A percentile compares a stretch with the other conserved stretches of the same genome.
Conservation (phyloP, 768 basidiomycete genomes). For the Russula abietina region DNA sequence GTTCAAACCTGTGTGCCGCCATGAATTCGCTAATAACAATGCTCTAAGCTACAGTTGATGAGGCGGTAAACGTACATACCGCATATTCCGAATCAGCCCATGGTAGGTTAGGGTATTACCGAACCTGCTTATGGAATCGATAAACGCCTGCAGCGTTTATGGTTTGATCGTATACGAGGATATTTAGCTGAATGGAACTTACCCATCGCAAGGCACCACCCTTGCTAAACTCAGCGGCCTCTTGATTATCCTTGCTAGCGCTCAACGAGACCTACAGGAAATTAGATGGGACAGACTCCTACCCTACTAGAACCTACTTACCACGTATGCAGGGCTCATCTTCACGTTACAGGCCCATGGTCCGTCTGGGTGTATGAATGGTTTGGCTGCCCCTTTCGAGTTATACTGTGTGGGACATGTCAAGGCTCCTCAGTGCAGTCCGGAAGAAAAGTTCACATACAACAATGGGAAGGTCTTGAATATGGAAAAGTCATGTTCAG, state of each 20-base stretch:
- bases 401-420: not conserved
- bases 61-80: not conserved
- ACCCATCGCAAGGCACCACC: not conserved
- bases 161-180: not conserved
- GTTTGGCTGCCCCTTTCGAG: not conserved
- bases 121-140: not conserved
- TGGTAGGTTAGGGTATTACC: not conserved
- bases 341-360: not conserved
- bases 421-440: not conserved
- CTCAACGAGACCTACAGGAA: constrained; percentile 1
- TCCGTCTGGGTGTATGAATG: not conserved
- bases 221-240: not conserved
- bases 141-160: not conserved
- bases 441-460: not conserved
- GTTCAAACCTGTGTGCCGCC: not conserved
- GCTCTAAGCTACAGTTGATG: not conserved
- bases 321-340: not conserved
- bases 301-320: not conserved
- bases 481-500: not conserved
- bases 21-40: not conserved
- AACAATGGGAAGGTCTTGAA: not conserved
- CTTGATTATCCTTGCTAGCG: not conserved
- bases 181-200: not conserved
- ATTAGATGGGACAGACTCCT: not conserved
- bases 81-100: not conserved